Conservation (phyloP, 495 filamentous ascomycete genomes). For the Penicillium soppii region DNA sequence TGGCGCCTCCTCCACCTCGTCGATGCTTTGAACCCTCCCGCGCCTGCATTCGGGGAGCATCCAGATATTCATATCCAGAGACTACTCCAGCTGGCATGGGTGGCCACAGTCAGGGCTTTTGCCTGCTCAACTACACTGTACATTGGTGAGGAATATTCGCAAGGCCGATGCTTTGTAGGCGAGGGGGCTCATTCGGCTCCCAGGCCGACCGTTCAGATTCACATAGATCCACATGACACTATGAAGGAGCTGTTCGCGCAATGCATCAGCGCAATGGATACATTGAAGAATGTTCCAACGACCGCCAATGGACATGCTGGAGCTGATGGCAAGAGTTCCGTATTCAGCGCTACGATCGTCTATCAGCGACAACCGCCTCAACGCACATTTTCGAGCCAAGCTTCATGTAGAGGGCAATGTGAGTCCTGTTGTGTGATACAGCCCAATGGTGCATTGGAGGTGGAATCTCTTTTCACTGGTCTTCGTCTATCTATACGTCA, state of each 20-base stretch:
- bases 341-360: constrained; percentile 3
- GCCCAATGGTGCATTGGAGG: neutral
- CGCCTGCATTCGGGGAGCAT: neutral
- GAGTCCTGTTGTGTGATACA: constrained; percentile 8
- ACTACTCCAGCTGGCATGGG: constrained; percentile 18
- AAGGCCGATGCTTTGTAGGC: constrained; percentile 14
- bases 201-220: constrained; percentile 2
- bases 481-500: constrained; percentile 10
- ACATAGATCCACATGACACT: constrained; percentile 12
- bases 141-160: constrained; percentile 11
- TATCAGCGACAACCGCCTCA: constrained; percentile 8
- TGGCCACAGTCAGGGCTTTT: constrained; percentile 10
- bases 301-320: neutral
- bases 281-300: neutral
- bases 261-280: neutral
- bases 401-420: neutral
- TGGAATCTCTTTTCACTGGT: neutral
- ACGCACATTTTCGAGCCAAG: neutral
- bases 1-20: constrained; percentile 8
- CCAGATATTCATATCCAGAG: constrained; percentile 18
- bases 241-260: constrained; percentile 9
- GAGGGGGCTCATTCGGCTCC: neutral
- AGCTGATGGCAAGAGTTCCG: neutral
- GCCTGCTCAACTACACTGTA: constrained; percentile 11
- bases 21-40: constrained; percentile 5